Base-by-base conservation (phyloP, 805 yeast genomes). In the Pichia nakasei region DNA sequence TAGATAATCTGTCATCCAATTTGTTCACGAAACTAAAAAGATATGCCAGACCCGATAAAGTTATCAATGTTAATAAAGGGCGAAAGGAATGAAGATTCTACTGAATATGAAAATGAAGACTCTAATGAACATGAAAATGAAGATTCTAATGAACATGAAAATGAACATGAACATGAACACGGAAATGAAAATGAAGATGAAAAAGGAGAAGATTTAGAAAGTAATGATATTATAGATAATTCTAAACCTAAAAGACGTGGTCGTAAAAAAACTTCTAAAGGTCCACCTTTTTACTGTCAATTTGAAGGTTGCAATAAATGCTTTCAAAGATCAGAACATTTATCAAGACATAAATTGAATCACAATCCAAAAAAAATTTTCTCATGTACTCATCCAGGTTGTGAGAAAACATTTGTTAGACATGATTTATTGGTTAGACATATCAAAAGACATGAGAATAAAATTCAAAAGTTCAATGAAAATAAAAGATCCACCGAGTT, bases 391-490 rank as follows among this genome's bases (percentile, higher is more conserved):
- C 46, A 45, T n/a, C 63, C 69, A 11, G 61, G 63, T 3, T 80
- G 87, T 55, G 65, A 68, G 1, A 78, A 76, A 57, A 74, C 80
- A 0, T 80, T 80, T 64, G 86, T 80, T 0, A 60, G 87, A 35
- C 70, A 68, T 44, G 87, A 80, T 55, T 60, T 80, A 37, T 64
- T 70, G 22, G 63, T 59, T 7, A 52, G 83, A 59, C 70, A 78
- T 55, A 47, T 60, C 51, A 56, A 64, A 63, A 44, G 80, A 49
- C 67, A 75, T 55, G 68, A 66, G 21, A 42, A 37, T 15, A 59
- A 51, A 39, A 35, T 43, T 15, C 38, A 35, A 33, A 53, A 47
- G 40, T 36, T 38, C 24, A 36, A 38, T 21, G 38, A 19, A 20
- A n/a, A 26, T 21, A 27, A 4, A 6, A 44, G 22, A 18, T 38